phyloP scores from a whole-genome alignment of 2,329 filamentous ascomycete genomes.

The Periconia digitata region DNA sequence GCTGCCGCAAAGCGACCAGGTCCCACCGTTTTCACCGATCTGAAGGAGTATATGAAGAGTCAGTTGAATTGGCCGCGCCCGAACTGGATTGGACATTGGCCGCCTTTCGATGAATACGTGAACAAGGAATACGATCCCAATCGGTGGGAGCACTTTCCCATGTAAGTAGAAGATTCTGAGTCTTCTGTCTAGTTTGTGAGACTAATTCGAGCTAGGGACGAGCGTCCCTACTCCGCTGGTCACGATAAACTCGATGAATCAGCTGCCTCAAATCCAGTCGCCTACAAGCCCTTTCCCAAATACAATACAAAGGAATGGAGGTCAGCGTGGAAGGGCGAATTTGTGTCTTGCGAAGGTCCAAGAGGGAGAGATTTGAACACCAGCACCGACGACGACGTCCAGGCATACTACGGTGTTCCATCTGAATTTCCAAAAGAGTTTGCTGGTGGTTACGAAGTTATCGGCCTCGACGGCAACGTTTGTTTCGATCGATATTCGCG shows the following conservation, averaged over 20 bases:
- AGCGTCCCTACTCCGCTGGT: constrained; percentile 42
- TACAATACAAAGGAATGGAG: constrained; percentile 68
- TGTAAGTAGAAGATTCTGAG: constrained; percentile 22
- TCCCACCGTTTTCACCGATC: constrained; percentile 8
- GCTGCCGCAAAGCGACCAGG: neutral
- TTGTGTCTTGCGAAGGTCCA: constrained; percentile 67
- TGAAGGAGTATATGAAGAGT: constrained; percentile 43
- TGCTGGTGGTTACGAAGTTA: constrained; percentile 41
- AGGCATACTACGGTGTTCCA: constrained; percentile 62
- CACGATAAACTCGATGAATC: constrained; percentile 31
- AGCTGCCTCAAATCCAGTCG: constrained; percentile 47
- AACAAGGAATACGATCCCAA: constrained; percentile 51
- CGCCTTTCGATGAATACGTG: constrained; percentile 47
- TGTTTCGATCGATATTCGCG: constrained; percentile 63
- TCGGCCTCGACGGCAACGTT: constrained; percentile 53
- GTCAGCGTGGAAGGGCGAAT: constrained; percentile 57
- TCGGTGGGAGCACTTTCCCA: constrained; percentile 50
- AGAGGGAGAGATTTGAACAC: constrained; percentile 54
- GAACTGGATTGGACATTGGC: constrained; percentile 45
- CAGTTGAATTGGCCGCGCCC: constrained; percentile 48
- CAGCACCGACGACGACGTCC: constrained; percentile 62
- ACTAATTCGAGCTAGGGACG: constrained; percentile 31
- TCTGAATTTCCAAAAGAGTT: constrained; percentile 42
- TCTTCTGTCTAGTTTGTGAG: neutral
- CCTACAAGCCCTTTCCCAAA: constrained; percentile 71